phyloP scores from a whole-genome alignment of 2,329 filamentous ascomycete species.

The Boeremia exigua region DNA sequence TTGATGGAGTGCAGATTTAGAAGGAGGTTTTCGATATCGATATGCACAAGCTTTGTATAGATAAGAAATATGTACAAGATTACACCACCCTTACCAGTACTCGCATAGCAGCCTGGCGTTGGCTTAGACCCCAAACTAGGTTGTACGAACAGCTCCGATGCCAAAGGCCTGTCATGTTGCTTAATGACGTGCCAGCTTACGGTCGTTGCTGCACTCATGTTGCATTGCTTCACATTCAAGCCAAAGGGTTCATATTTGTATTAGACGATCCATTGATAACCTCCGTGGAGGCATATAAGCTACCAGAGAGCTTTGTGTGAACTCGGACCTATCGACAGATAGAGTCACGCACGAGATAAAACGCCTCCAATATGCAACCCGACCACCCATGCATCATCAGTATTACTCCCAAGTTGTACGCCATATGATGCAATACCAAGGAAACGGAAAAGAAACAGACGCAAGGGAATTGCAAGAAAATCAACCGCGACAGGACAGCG shows the following conservation, averaged over 20 bases:
- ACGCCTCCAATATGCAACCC: conserved; percentile 11
- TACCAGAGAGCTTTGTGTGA: too few relatives aligned
- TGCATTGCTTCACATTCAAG: too few relatives aligned
- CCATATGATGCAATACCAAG: conserved; percentile 20
- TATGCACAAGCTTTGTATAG: not conserved
- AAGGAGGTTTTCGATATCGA: not conserved
- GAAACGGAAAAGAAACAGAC: conserved; percentile 1
- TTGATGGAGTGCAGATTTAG: not conserved
- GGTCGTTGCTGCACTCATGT: too few relatives aligned
- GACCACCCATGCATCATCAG: not conserved
- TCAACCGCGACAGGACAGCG: not conserved
- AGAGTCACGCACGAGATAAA: not conserved
- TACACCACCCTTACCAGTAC: not conserved
- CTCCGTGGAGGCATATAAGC: not conserved
- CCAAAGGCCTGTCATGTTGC: too few relatives aligned
- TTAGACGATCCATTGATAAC: not conserved
- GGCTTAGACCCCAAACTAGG: not conserved
- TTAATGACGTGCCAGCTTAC: too few relatives aligned
- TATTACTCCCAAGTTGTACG: not conserved
- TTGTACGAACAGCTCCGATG: too few relatives aligned
- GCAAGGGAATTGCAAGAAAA: not conserved
- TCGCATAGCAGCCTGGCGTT: not conserved
- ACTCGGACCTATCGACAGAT: too few relatives aligned
- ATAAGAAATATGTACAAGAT: not conserved
- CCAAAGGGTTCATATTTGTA: too few relatives aligned